Percentiles rank a stretch among this genome's conserved stretches.
phyloP scores from a whole-genome alignment of 129 eudicot species.

The Lactuca saligna region DNA sequence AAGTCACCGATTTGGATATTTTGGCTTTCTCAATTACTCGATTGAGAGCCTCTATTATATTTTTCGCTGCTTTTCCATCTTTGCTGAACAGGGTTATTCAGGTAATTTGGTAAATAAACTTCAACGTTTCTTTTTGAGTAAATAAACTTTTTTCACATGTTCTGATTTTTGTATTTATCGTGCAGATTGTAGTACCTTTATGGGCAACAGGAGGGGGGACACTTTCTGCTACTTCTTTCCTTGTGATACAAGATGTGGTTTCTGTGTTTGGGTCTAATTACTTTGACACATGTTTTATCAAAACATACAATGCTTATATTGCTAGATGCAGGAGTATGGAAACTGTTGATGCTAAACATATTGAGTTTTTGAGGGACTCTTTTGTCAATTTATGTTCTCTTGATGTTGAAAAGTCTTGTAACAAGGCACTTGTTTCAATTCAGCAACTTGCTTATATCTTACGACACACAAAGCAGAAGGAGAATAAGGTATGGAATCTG shows the following conservation, averaged over 20 bases:
- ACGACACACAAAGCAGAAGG: constrained; percentile 44
- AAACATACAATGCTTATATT: constrained; percentile 58
- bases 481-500: constrained; percentile 52
- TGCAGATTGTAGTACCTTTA: constrained; percentile 77
- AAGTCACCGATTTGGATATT: constrained; percentile 69
- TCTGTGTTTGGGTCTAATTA: constrained; percentile 45
- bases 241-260: constrained; percentile 67
- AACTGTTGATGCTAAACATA: constrained; percentile 47
- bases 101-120: constrained; percentile 40
- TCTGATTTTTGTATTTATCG: constrained; percentile 3
- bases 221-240: constrained; percentile 63
- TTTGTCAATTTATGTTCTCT: constrained; percentile 69
- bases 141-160: not conserved
- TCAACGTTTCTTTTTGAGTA: not conserved
- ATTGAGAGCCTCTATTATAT: constrained; percentile 62
- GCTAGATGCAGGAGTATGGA: constrained; percentile 61
- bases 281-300: constrained; percentile 66
- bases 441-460: constrained; percentile 68
- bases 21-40: constrained; percentile 56
- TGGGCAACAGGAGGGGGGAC: constrained; percentile 83
- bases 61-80: constrained; percentile 81
- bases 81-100: constrained; percentile 62
- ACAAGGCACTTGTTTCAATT: constrained; percentile 56
- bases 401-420: constrained; percentile 66
- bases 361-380: constrained; percentile 60